Conservation (phyloP, 192 early-diverging fungal species). For the Thamnidium elegans region DNA sequence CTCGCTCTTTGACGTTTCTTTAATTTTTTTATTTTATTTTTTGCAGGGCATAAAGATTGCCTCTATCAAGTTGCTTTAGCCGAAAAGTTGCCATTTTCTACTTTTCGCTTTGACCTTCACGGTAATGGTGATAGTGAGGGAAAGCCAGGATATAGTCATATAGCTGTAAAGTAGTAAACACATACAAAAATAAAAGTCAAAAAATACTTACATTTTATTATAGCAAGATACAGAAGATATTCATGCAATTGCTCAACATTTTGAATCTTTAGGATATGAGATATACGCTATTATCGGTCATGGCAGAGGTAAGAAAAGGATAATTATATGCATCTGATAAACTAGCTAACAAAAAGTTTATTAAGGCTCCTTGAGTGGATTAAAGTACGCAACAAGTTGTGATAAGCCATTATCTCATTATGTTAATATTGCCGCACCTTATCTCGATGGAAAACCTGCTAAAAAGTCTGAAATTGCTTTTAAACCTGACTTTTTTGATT, state of each 20-base stretch:
- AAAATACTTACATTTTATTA: not conserved
- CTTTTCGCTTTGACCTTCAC: conserved; percentile 41
- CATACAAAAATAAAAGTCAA: too few relatives aligned
- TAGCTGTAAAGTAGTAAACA: conserved; percentile 12
- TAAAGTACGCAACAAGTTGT: conserved; percentile 36
- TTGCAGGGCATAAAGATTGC: conserved; percentile 38
- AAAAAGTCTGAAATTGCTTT: conserved; percentile 10
- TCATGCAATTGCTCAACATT: conserved; percentile 13
- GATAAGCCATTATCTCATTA: conserved; percentile 30
- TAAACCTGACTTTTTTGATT: conserved; percentile 26
- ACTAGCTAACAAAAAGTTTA: not conserved
- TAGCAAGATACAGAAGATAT: conserved; percentile 26
- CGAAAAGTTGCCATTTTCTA: conserved; percentile 32
- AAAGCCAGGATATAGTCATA: conserved; percentile 15
- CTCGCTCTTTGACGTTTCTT: not conserved
- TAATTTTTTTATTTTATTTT: not conserved
- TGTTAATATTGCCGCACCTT: conserved; percentile 33
- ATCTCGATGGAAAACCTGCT: conserved; percentile 12
- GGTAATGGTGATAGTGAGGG: conserved; percentile 39
- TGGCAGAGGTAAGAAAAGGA: conserved; percentile 22
- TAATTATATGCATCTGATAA: not conserved
- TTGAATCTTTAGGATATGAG: conserved; percentile 26
- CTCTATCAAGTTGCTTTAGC: conserved; percentile 36
- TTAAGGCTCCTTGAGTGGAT: conserved; percentile 29
- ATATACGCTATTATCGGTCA: conserved; percentile 29